These are phyloP conservation scores for Aspergillus egyptiacus DNA, from an alignment of 495 filamentous ascomycete genomes.

Conservation along the genomic window DNA sequence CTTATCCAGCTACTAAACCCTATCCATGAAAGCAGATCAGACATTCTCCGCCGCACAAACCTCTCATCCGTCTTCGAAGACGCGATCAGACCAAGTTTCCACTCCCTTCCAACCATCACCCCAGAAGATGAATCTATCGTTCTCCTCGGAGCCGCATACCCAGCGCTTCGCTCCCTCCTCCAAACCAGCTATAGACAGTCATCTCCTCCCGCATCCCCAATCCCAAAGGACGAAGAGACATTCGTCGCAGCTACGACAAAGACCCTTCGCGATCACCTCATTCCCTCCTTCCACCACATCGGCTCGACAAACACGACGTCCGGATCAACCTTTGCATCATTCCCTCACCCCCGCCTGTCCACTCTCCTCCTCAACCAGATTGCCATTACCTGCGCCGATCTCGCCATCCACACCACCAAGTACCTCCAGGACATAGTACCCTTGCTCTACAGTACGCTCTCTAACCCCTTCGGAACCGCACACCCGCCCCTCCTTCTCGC, in stretches of 20 bases:
- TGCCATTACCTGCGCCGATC: constrained; percentile 43
- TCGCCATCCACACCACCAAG: constrained; percentile 66
- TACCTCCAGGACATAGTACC: constrained; percentile 71
- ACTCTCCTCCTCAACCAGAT: constrained; percentile 55
- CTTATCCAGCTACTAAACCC: constrained; percentile 56
- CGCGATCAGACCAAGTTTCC: constrained; percentile 64
- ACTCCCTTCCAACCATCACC: constrained; percentile 72
- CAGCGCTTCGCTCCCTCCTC: constrained; percentile 56
- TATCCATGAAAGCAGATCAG: constrained; percentile 39
- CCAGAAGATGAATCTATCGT: constrained; percentile 62
- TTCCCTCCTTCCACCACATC: constrained; percentile 44
- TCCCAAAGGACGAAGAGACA: constrained; percentile 15
- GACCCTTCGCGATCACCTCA: constrained; percentile 37
- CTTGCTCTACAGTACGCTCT: constrained; percentile 57
- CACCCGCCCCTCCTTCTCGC: constrained; percentile 49
- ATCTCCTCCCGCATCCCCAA: constrained; percentile 8
- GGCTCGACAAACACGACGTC: constrained; percentile 35
- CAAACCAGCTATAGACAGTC: constrained; percentile 30
- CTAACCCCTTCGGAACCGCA: constrained; percentile 62
- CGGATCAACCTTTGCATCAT: constrained; percentile 45
- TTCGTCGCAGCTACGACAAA: constrained; percentile 20
- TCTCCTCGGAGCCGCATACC: constrained; percentile 61
- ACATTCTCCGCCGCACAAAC: constrained; percentile 63
- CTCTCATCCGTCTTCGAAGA: constrained; percentile 75
- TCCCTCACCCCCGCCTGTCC: constrained; percentile 38